These are phyloP conservation scores for Cajanus cajan DNA, from an alignment of 306 rosid genomes.

Conservation along the genomic window DNA sequence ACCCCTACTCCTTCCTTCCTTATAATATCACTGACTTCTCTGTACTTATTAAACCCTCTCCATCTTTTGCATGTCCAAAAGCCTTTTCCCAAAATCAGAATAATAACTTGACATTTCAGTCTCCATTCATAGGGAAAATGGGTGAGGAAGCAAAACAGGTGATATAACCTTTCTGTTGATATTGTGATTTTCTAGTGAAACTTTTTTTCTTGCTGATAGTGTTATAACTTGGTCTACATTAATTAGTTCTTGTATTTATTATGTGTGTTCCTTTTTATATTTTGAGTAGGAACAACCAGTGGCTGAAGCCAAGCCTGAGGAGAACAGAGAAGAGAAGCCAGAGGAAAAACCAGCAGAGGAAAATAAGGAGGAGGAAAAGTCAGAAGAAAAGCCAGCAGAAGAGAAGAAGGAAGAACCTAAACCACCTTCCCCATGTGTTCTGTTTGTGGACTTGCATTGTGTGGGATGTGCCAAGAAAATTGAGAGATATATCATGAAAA, in stretches of 20 bases:
- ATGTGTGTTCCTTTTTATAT: neutral
- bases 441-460: constrained; percentile 89
- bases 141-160: constrained; percentile 82
- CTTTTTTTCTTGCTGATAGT: neutral
- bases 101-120: constrained; percentile 14
- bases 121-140: constrained; percentile 43
- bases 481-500: constrained; percentile 71
- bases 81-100: constrained; percentile 18
- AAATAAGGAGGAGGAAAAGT: constrained; percentile 32
- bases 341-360: constrained; percentile 39
- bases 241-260: neutral
- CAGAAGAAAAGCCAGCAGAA: constrained; percentile 42
- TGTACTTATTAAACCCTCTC: neutral
- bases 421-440: constrained; percentile 70
- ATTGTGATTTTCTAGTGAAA: constrained; percentile 13
- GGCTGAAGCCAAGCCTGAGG: constrained; percentile 49
- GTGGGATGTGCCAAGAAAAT: constrained; percentile 93
- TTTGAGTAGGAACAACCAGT: constrained; percentile 40
- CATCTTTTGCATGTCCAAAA: neutral
- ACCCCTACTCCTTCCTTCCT: constrained; percentile 22
- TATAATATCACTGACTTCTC: constrained; percentile 36
- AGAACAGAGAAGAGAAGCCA: constrained; percentile 37
- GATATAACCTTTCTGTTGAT: constrained; percentile 11
- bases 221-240: neutral
- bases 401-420: constrained; percentile 66